Base-by-base conservation (phyloP, 1,284 basidiomycete genomes). In the Laetiporus sulphureus region DNA sequence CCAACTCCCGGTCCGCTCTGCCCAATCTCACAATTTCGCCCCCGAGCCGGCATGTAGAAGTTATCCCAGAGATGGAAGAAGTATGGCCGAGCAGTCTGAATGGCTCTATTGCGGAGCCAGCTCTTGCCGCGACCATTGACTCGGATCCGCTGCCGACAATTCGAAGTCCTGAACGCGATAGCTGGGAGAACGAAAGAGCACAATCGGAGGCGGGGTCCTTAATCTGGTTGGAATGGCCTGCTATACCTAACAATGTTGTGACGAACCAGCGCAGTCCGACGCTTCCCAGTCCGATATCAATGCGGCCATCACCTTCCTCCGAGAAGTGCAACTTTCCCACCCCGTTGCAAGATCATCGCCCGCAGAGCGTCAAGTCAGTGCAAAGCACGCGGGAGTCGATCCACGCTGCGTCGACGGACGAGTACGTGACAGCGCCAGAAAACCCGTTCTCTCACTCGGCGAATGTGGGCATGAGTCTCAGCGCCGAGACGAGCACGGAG, bases 281-380 rank as follows among this genome's bases (percentile, higher is more conserved):
- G 31, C 33, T 40, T 22, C 47, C 57, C 2, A 69, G 73, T 1
- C 73, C 75, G 10, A 77, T 81, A 67, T 75, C 69, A 29, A 78
- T 79, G 10, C 71, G 75, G 23, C 79, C 78, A 0, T 82, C 79
- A 62, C 75, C 78, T 1, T 73, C 76, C 13, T 71, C 73, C 6
- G 81, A 84, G 52, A 69, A 71, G 2, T 83, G 79, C 60, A 58
- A 74, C 4, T 83, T 83, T 64, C 81, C 81, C 1, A 72, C 71
- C 44, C 80, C 81, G 3, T 81, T 13, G 25, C 25, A 13, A 27
- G 8, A 7, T 27, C 25, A 27, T 27, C 25, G 13, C 7, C 25
- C 25, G 7, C 8, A 7, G 25, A n/a, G n/a, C n/a, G n/a, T n/a
- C 25, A 27, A 7, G 25, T 13, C 25, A 13, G 13, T 13, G 25